phyloP scores from a whole-genome alignment of 2,329 filamentous ascomycete genomes.

The Peltaster fructicola region DNA sequence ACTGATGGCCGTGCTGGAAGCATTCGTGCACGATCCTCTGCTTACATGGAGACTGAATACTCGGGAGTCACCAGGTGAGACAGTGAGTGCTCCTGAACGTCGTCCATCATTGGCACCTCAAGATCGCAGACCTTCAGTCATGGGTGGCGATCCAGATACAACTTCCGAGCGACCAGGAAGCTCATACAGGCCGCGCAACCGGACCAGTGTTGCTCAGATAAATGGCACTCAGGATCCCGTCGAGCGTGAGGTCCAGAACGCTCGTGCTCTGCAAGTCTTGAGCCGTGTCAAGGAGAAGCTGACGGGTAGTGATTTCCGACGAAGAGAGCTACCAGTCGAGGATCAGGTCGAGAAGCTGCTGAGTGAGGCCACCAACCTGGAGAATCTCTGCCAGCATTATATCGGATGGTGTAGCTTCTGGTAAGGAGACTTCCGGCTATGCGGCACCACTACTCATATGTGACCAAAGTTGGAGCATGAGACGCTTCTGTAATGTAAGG shows the following conservation, averaged over 20 bases:
- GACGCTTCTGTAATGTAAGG: no score
- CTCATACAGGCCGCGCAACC: constrained; percentile 15
- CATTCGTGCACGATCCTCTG: constrained; percentile 98
- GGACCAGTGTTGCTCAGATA: constrained; percentile 13
- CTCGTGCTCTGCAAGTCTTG: constrained; percentile 77
- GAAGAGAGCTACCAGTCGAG: constrained; percentile 68
- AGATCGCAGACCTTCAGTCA: constrained; percentile 42
- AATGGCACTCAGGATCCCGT: constrained; percentile 20
- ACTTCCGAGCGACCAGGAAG: constrained; percentile 11
- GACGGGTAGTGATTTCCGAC: constrained; percentile 82
- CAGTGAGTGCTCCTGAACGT: no score
- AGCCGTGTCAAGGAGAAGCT: constrained; percentile 88
- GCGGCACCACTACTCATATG: no score
- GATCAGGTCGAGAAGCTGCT: constrained; percentile 90
- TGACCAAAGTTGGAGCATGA: no score
- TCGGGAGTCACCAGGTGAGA: constrained; percentile 41
- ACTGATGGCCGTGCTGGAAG: constrained; percentile 93
- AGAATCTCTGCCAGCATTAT: constrained; percentile 97
- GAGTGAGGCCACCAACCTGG: constrained; percentile 84
- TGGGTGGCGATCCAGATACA: constrained; percentile 19
- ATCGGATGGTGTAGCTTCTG: constrained; percentile 99
- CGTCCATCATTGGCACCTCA: constrained; percentile 42
- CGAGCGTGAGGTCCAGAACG: constrained; percentile 69
- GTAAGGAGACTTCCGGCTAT: no score
- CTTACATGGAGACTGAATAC: constrained; percentile 80